Conservation (phyloP, 352 stramenopile species). For the Phytophthora colocasiae region DNA sequence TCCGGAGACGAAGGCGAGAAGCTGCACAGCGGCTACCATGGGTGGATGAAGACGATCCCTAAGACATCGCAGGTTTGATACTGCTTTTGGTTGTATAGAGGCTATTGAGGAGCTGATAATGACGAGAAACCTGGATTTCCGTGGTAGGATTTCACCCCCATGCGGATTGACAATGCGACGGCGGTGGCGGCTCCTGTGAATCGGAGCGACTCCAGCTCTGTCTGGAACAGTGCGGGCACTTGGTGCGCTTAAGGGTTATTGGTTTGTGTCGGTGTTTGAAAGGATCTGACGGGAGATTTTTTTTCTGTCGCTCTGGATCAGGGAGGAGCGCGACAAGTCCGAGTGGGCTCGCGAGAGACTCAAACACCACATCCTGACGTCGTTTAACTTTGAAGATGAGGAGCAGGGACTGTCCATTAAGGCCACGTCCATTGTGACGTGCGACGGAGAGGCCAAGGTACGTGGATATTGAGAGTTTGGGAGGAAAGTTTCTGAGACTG, state of each 20-base stretch:
- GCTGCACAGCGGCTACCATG: conserved; percentile 86
- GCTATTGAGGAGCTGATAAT: background rate
- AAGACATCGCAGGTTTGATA: conserved; percentile 70
- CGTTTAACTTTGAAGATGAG: conserved; percentile 65
- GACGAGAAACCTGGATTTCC: background rate
- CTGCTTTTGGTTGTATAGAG: too few species aligned
- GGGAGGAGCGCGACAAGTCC: conserved; percentile 87
- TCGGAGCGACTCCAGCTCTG: conserved; percentile 60
- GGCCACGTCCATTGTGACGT: conserved; percentile 66
- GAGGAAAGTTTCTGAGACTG: background rate
- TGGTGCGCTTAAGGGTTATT: conserved; percentile 53
- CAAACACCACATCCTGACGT: conserved; percentile 71
- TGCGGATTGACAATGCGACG: conserved; percentile 61
- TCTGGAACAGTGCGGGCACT: conserved; percentile 83
- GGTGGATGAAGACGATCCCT: conserved; percentile 89
- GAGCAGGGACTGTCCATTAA: conserved; percentile 59
- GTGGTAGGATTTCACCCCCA: conserved; percentile 78
- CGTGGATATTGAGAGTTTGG: background rate
- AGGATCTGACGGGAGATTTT: conserved; percentile 5
- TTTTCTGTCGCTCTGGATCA: conserved; percentile 26
- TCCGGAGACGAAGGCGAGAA: conserved; percentile 68
- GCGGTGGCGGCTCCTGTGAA: conserved; percentile 17
- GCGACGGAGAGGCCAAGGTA: conserved; percentile 86
- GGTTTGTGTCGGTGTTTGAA: conserved; percentile 4
- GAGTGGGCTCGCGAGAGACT: conserved; percentile 78